These are phyloP conservation scores for Globisporangium ultimum DNA, from an alignment of 352 stramenopile genomes.

Conservation along the genomic window DNA sequence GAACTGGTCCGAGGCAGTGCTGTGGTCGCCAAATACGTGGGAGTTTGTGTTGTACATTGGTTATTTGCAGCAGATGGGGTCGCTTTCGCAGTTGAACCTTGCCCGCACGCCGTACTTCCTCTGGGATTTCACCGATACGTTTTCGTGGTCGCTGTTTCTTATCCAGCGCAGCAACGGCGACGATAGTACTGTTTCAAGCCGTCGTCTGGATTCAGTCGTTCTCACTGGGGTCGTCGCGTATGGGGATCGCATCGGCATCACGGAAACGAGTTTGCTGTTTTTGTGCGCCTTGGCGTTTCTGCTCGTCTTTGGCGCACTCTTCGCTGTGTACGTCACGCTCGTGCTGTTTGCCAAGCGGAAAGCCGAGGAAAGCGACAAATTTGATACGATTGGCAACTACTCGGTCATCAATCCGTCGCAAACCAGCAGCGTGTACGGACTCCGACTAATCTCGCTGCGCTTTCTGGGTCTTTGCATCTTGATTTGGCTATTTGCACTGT, in stretches of 20 bases:
- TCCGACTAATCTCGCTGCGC: conserved; percentile 59
- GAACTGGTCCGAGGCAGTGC: conserved; percentile 27
- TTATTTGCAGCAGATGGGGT: conserved; percentile 69
- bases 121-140: conserved; percentile 67
- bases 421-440: conserved; percentile 23
- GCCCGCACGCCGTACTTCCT: conserved; percentile 62
- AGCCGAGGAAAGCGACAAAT: conserved; percentile 33
- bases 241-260: conserved; percentile 44
- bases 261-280: conserved; percentile 42
- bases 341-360: conserved; percentile 56
- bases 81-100: conserved; percentile 54
- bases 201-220: conserved; percentile 51
- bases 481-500: conserved; percentile 60
- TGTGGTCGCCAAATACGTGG: conserved; percentile 74
- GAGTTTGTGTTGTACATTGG: conserved; percentile 63
- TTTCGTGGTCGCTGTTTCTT: conserved; percentile 69
- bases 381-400: conserved; percentile 29
- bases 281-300: conserved; percentile 37
- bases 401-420: conserved; percentile 18
- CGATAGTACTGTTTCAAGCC: conserved; percentile 3
- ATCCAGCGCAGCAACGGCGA: conserved; percentile 19
- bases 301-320: conserved; percentile 27
- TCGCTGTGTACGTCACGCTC: conserved; percentile 45
- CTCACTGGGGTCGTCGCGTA: conserved; percentile 57
- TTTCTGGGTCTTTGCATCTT: conserved; percentile 58